phyloP scores from a whole-genome alignment of 768 basidiomycete species.

The Kwoniella sp. region DNA sequence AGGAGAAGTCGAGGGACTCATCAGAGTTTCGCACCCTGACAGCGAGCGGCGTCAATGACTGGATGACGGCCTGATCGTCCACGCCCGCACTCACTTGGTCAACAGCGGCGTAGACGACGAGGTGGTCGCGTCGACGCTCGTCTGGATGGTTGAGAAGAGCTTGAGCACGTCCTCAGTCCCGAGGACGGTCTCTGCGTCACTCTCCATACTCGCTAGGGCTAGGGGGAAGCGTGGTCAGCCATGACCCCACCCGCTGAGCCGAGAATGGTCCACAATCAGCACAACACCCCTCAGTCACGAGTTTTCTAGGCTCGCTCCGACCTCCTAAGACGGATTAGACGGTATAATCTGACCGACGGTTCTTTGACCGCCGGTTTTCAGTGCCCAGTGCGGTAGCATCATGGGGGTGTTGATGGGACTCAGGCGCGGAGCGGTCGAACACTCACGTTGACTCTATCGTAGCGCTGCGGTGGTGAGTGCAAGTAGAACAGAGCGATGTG shows the following conservation, averaged over 20 bases:
- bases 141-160: slow-evolving; percentile 20
- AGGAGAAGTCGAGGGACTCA: slow-evolving; percentile 30
- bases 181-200: slow-evolving; percentile 5
- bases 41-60: neutral
- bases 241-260: neutral
- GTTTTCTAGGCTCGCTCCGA: slow-evolving; percentile 52
- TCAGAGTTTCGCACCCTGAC: slow-evolving; percentile 24
- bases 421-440: neutral
- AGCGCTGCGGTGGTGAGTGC: neutral
- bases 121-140: slow-evolving; percentile 29
- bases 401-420: slow-evolving; percentile 11
- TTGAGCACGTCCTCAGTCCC: slow-evolving; percentile 20
- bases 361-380: slow-evolving; percentile 31
- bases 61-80: neutral
- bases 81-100: slow-evolving; percentile 21
- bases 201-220: slow-evolving; percentile 6
- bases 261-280: neutral
- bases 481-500: neutral
- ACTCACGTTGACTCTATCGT: neutral
- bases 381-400: slow-evolving; percentile 50
- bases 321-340: slow-evolving; percentile 37
- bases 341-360: slow-evolving; percentile 38
- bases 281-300: slow-evolving; percentile 48
- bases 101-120: slow-evolving; percentile 24
- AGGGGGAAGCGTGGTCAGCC: neutral